Percentiles rank a stretch among this genome's conserved stretches.
Conservation (phyloP, 768 basidiomycete species). For the Sarcomyxa edulis region DNA sequence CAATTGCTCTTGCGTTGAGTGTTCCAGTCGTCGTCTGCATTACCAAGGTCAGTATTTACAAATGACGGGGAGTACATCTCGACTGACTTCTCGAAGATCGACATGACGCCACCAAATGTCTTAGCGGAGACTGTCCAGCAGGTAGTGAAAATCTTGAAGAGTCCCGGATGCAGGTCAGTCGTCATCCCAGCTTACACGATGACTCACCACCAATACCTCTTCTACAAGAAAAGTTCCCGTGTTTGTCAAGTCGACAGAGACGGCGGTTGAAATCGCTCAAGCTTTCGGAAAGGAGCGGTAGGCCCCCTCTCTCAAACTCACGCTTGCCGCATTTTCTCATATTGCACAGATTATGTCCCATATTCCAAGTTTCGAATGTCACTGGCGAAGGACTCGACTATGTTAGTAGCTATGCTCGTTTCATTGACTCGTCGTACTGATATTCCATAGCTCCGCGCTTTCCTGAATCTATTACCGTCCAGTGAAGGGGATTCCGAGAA, state of each 20-base stretch:
- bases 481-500: conserved; percentile 81
- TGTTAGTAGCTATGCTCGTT: too few species aligned
- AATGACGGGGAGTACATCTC: too few species aligned
- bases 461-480: conserved; percentile 86
- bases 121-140: conserved; percentile 90
- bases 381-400: conserved; percentile 87
- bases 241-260: conserved; percentile 78
- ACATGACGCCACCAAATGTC: conserved; percentile 94
- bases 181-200: not conserved
- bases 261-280: conserved; percentile 72
- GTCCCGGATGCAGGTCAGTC: conserved; percentile 83
- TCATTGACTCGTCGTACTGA: not conserved
- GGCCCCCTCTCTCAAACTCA: conserved; percentile 9
- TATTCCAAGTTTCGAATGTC: conserved; percentile 91
- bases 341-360: conserved; percentile 68
- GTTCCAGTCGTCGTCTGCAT: conserved; percentile 93
- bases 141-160: conserved; percentile 85
- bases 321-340: conserved; percentile 1
- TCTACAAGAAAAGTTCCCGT: conserved; percentile 84
- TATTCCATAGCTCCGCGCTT: conserved; percentile 63
- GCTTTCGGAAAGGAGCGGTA: conserved; percentile 72
- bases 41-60: conserved; percentile 79
- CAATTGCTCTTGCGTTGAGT: conserved; percentile 88
- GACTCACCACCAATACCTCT: not conserved
- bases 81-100: conserved; percentile 49